Percentiles rank a stretch among this genome's conserved stretches.
Conservation (phyloP, 2,329 filamentous ascomycete species). For the Hypoxylon sp. region DNA sequence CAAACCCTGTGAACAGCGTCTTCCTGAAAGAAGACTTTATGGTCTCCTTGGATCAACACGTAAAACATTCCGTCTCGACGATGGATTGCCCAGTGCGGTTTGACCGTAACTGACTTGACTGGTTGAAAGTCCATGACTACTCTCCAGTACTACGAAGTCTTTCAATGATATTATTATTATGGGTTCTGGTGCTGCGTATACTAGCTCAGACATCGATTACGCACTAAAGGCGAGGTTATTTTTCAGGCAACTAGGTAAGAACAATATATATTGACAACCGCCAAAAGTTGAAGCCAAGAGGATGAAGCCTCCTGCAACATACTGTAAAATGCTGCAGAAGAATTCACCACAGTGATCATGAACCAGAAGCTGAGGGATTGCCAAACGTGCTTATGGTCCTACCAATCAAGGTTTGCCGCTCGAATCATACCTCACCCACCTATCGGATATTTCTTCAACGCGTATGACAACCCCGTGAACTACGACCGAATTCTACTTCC, state of each 20-base stretch:
- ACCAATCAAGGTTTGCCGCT: constrained; percentile 73
- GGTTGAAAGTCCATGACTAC: not conserved
- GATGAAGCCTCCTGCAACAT: constrained; percentile 68
- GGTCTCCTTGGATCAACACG: too few species aligned
- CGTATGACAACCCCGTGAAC: constrained; percentile 64
- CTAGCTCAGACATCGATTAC: constrained; percentile 76
- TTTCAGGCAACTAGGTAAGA: not conserved
- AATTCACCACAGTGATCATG: not conserved
- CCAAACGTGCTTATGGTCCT: constrained; percentile 48
- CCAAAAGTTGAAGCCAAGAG: constrained; percentile 68
- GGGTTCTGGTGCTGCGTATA: constrained; percentile 68
- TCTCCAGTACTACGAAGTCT: constrained; percentile 57
- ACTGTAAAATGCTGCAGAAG: constrained; percentile 44
- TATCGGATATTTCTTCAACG: constrained; percentile 73
- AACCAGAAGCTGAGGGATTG: not conserved
- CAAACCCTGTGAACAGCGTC: too few species aligned
- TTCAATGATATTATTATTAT: constrained; percentile 56
- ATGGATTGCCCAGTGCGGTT: constrained; percentile 5
- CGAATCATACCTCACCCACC: constrained; percentile 66
- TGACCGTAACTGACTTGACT: not conserved
- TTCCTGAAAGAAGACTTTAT: too few species aligned
- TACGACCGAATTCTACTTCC: constrained; percentile 62
- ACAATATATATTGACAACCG: constrained; percentile 11
- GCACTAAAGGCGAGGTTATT: constrained; percentile 66
- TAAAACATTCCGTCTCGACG: not conserved